phyloP scores from a whole-genome alignment of 192 early-diverging fungal species.

The Coemansia sp. region DNA sequence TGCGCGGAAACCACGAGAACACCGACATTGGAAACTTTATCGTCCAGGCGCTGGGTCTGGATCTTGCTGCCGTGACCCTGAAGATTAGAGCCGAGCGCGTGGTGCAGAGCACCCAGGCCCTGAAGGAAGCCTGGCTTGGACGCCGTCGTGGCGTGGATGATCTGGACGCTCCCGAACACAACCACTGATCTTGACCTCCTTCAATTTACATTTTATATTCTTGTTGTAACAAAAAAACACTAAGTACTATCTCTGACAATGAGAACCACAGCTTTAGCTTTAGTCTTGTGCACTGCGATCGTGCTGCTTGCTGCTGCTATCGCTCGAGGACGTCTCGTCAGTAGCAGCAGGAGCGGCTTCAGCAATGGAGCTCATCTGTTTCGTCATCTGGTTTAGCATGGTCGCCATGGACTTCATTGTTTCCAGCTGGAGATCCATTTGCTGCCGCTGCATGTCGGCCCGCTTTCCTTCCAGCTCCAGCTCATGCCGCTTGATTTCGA shows the following conservation, averaged over 20 bases:
- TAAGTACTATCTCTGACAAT: neutral
- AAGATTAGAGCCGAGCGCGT: slow-evolving; percentile 53
- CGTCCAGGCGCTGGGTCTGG: slow-evolving; percentile 57
- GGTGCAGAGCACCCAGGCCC: slow-evolving; percentile 26
- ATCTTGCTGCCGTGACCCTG: slow-evolving; percentile 62
- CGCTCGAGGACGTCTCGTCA: neutral
- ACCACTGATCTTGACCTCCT: neutral
- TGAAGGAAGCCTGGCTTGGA: slow-evolving; percentile 41
- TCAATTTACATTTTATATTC: too few species aligned
- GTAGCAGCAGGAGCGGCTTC: neutral
- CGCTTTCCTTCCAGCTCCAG: slow-evolving; percentile 40
- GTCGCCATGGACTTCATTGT: slow-evolving; percentile 25
- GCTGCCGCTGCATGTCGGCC: slow-evolving; percentile 21
- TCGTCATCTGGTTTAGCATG: slow-evolving; percentile 30
- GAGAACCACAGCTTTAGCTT: too few species aligned
- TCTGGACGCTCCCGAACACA: slow-evolving; percentile 46
- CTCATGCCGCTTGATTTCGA: slow-evolving; percentile 39
- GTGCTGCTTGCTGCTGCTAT: neutral
- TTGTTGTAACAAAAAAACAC: too few species aligned
- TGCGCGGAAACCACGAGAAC: slow-evolving; percentile 86
- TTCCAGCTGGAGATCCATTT: slow-evolving; percentile 44
- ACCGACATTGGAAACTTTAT: slow-evolving; percentile 82
- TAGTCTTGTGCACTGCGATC: neutral
- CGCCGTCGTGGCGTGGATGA: slow-evolving; percentile 31
- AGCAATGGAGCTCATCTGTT: slow-evolving; percentile 12